These are phyloP conservation scores for Arthroderma sp. DNA, from an alignment of 2,329 filamentous ascomycete genomes.

Conservation along the genomic window DNA sequence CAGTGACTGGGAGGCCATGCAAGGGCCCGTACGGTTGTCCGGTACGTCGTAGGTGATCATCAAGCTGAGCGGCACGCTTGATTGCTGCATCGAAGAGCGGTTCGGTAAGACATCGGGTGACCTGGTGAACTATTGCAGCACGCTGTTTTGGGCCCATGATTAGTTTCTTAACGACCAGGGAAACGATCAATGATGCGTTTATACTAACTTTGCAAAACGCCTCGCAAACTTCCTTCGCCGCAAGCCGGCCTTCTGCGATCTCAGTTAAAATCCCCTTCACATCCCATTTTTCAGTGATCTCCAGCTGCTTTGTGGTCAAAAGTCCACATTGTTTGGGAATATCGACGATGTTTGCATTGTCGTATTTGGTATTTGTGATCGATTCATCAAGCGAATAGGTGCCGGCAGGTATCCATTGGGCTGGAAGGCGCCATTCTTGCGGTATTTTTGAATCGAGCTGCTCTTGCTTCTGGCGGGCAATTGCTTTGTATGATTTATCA, in stretches of 20 bases:
- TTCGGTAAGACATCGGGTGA: conserved; percentile 39
- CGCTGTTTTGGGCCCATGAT: conserved; percentile 13
- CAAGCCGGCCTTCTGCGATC: conserved; percentile 23
- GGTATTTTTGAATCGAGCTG: conserved; percentile 27
- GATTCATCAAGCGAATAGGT: conserved; percentile 26
- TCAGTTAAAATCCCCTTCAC: conserved; percentile 24
- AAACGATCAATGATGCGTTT: background rate
- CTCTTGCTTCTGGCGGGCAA: conserved; percentile 27
- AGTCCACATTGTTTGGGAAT: conserved; percentile 42
- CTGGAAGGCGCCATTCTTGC: conserved; percentile 25
- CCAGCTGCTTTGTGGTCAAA: conserved; percentile 37
- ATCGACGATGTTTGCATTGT: conserved; percentile 29
- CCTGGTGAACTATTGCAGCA: conserved; percentile 27
- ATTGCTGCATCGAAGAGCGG: conserved; percentile 40
- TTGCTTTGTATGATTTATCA: conserved; percentile 18
- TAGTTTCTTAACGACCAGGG: background rate
- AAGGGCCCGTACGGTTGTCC: conserved; percentile 42
- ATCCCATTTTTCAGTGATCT: conserved; percentile 44
- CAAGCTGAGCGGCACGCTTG: conserved; percentile 35
- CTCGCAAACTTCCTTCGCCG: conserved; percentile 33
- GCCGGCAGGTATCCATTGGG: conserved; percentile 20
- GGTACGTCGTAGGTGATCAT: conserved; percentile 28
- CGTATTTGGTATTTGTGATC: conserved; percentile 21
- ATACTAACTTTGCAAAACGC: conserved; percentile 41
- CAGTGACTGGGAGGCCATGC: conserved; percentile 46